A percentile compares a stretch with the other conserved stretches of the same genome.
Conservation (phyloP, 495 filamentous ascomycete genomes). For the Penicillium bovifimosum region DNA sequence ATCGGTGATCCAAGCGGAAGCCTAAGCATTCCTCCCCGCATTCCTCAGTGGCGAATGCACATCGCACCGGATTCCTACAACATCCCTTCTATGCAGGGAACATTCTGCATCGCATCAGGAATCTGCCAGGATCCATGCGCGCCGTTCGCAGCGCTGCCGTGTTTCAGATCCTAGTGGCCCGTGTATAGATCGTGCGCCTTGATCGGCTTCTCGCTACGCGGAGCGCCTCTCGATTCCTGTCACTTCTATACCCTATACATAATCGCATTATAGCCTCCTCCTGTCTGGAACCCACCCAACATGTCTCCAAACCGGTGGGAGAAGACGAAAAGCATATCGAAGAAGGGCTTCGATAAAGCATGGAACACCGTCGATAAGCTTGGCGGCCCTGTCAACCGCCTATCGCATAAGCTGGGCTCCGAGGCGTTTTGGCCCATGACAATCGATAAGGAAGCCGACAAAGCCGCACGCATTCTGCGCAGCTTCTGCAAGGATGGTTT, state of each 20-base stretch:
- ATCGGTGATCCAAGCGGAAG: too few relatives aligned
- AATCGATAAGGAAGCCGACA: slow-evolving; percentile 75
- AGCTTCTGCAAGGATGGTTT: slow-evolving; percentile 76
- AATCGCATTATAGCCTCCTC: neutral
- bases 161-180: slow-evolving; percentile 9
- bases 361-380: slow-evolving; percentile 48
- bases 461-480: slow-evolving; percentile 72
- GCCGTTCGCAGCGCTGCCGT: slow-evolving; percentile 17
- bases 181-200: slow-evolving; percentile 13
- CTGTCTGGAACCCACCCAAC: slow-evolving; percentile 2
- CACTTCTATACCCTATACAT: neutral
- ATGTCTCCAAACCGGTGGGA: slow-evolving; percentile 36
- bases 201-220: neutral
- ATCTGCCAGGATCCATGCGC: slow-evolving; percentile 8
- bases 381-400: slow-evolving; percentile 65
- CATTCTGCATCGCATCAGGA: slow-evolving; percentile 18
- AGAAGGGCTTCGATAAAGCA: slow-evolving; percentile 53
- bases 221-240: neutral
- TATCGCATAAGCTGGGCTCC: slow-evolving; percentile 66
- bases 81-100: neutral
- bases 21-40: slow-evolving; percentile 21
- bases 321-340: slow-evolving; percentile 40
- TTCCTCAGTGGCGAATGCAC: slow-evolving; percentile 14
- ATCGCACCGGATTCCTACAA: slow-evolving; percentile 17
- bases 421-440: slow-evolving; percentile 81